Base-by-base conservation (phyloP, 2,329 filamentous ascomycete genomes). In the Verticillium albo-atrum region DNA sequence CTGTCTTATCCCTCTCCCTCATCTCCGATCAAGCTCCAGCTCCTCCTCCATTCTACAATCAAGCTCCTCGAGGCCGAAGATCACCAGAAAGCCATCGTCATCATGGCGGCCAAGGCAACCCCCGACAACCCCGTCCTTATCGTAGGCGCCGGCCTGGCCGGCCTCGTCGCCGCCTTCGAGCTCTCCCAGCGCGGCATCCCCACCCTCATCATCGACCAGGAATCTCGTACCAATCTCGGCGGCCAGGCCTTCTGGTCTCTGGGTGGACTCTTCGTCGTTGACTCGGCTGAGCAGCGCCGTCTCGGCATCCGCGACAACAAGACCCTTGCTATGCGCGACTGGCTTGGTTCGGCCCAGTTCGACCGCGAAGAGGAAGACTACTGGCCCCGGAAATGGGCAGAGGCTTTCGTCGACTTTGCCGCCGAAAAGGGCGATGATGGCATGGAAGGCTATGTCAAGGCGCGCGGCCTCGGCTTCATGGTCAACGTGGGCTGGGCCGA, bases 181-280 rank as follows among this genome's bases (percentile, higher is more conserved):
- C 78, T 86, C 6, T 74, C 78, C 15, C 73, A 78, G 66, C 79
- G 76, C 60, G 72, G 76, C 56, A 72, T 86, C n/a, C 78, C 76
- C 2, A 75, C 75, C 35, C 60, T 86, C 55, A 70, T 86, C 50
- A 57, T 87, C 56, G 85, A 87, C 70, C 84, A 87, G 67, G 84
- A 87, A 67, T 82, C 81, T 60, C 76, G 74, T 30, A 70, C 76
- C 62, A 86, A 78, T 64, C 74, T 87, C 10, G 85, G 85, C 60
- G 84, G 84, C 2, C 84, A 87, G 69, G 84, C 84, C 6, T 87
- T 86, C 68, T 87, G 84, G 83, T 87, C 84, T 3, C 78, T 87
- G 1, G 85, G 84, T 34, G 84, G 84, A 35, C 68, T 87, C 27
- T 87, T 87, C 72, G 77, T 81, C 70, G 84, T 87, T 58, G 70